Base-by-base conservation (phyloP, 208 protist species). In the Leishmania tarentolae region DNA sequence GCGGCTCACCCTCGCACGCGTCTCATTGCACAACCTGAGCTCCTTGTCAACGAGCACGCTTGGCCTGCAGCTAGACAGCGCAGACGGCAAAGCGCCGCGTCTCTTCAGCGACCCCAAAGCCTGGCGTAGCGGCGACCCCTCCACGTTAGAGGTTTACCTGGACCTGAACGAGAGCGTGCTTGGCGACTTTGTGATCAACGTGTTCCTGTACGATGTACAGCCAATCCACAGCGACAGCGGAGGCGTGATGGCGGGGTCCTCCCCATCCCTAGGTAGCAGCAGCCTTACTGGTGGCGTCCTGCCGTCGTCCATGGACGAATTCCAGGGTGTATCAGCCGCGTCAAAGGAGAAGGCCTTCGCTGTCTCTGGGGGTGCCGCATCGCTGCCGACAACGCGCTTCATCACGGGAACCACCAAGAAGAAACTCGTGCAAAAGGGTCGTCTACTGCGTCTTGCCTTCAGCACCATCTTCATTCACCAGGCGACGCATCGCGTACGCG, bases 401-500 rank as follows among this genome's bases (percentile, higher is more conserved):
- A 71, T 80, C 61, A 71, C n/a, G 57, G 78, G 66, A 66, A 78
- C 44, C 74, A 11, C 53, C 5, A 77, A 47, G 17, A 85, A 85
- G 77, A 83, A 83, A 44, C 9, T 83, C 3, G 73, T 83, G 50
- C 59, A 63, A 50, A 94, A 91, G 80, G 66, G 44, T 4, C 85
- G 86, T 35, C 82, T 96, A 61, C 88, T 93, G 53, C 89, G 93
- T 35, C 86, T 90, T 40, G 93, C 93, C 77, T 95, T 94, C 77
- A 96, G 91, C 79, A 96, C 91, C 57, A 91, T 96, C 70, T 96
- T 96, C 79, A 83, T 94, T 37, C 86, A 87, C 21, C 85, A 95
- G 66, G 70, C 86, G n/a, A 83, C 66, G 17, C 88, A 95, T 59
- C 91, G 91, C 9, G 86, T 96, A 19, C 82, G 86, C 2, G 75